Evolutionary conservation across 805 yeast species (phyloP), one percentile per base, ranked within the genome.

Genomic region (Candida verbasci): DNA sequence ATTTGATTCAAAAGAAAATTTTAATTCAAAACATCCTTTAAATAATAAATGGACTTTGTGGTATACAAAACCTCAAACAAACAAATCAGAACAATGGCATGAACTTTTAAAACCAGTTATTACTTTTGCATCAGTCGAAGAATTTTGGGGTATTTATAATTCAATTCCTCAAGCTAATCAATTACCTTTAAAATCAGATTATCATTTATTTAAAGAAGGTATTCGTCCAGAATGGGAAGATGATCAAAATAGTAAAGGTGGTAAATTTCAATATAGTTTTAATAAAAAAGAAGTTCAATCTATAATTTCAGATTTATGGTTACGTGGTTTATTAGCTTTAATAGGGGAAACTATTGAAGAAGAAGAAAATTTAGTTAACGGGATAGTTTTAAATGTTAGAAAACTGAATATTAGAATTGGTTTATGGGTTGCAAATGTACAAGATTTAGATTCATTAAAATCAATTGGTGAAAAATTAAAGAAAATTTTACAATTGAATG

Each of bases 161-260:
- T 84, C 94, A 29, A 82, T 93, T 51, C 97, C 97, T 48, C 80
- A 79, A 52, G 96, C 95, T 35, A 78, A 79, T 45, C 96, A 88
- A 58, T 74, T 93, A 58, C 97, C 97, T 50, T 57, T 82, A 53
- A 86, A 82, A 64, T 85, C 96, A 9, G 97, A 93, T 66, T 91
- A 91, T 68, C 95, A 93, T 61, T 78, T 91, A 55, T 93, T 93
- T 74, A 84, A 91, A 68, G 85, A 83, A 58, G 95, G 88, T 40
- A 80, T 93, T 54, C 83, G 86, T 63, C 98, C 98, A 39, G 97
- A 93, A 74, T 93, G 98, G 98, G 98, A 93, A 73, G 97, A 93
- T 63, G 72, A 68, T 37, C 76, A 78, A 47, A 93, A 93, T 65
- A 63, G 85, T 42, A 74, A 80, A 50, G 98, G 98, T 58, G 98